Base-by-base conservation (phyloP, 306 rosid species). In the Ceratonia siliqua region DNA sequence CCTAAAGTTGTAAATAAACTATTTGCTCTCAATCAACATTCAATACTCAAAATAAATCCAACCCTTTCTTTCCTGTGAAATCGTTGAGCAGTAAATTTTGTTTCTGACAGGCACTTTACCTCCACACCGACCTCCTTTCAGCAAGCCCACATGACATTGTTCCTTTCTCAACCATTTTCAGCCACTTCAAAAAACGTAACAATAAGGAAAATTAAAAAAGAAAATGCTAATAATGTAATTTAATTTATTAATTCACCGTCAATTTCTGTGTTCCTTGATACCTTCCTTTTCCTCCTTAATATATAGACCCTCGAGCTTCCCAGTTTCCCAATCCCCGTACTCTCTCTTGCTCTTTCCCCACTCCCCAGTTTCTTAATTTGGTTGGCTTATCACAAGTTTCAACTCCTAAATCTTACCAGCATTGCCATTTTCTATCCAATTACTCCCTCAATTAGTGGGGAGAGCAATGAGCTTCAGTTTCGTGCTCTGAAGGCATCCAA, bases 141-240 rank as follows among this genome's bases (percentile, higher is more conserved):
- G 84, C 72, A 71, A 82, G 76, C 70, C 77, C 97, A 91, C 98
- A 88, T 91, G 97, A 49, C 77, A 55, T 87, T 87, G 89, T 84
- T 87, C 87, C 81, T 74, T 81, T 78, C 85, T 72, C 78, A 62
- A 75, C 79, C 79, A 83, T 81, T 82, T 85, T 35, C 68, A 66
- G 68, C 81, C 81, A 70, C 77, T 75, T 80, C 84, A 54, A 82
- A 78, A 85, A 52, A 38, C 64, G 49, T 73, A 70, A 72, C 20
- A 2, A 21, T 36, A 55, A 36, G 18, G 0, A 45, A 50, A 55
- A 49, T 24, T 21, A 55, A 74, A 45, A 33, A 21, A 33, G 18
- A 18, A 32, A 27, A 46, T 12, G 18, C 8, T 32, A 62, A 20
- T 11, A 38, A 36, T 36, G 1, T 9, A 62, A 62, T 32, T 14